phyloP scores from a whole-genome alignment of 345 rosid species.

The Cochlearia excelsa region DNA sequence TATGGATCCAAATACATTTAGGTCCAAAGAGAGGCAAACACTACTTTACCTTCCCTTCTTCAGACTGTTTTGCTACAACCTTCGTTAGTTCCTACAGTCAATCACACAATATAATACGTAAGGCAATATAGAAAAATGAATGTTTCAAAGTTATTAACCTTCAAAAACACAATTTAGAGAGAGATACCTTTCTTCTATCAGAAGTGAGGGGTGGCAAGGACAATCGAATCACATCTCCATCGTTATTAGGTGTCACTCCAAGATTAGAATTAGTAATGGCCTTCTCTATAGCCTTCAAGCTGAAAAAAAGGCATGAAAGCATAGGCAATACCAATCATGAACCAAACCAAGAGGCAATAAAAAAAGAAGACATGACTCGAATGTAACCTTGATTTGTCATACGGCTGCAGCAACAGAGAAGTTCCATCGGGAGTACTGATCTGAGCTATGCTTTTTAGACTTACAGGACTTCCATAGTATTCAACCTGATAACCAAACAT shows the following conservation, averaged over 20 bases:
- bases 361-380: conserved; percentile 1
- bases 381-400: conserved; percentile 83
- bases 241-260: conserved; percentile 87
- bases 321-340: background rate
- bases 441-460: conserved; percentile 89
- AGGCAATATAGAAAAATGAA: background rate
- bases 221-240: conserved; percentile 86
- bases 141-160: background rate
- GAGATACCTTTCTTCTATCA: conserved; percentile 83
- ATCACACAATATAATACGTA: conserved; percentile 3
- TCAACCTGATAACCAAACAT: conserved; percentile 55
- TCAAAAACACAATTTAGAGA: background rate
- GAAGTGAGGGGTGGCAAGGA: conserved; percentile 81
- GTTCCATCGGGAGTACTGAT: conserved; percentile 86
- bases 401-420: conserved; percentile 91
- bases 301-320: conserved; percentile 30
- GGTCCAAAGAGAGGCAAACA: conserved; percentile 17
- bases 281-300: conserved; percentile 89
- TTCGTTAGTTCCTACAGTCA: conserved; percentile 69
- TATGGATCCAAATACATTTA: background rate
- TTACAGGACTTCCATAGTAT: conserved; percentile 89
- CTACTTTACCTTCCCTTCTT: conserved; percentile 78
- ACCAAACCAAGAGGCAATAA: background rate
- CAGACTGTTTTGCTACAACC: conserved; percentile 86
- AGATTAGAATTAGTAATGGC: conserved; percentile 85